Evolutionary conservation across 768 basidiomycete species (phyloP), one percentile per base, ranked within the genome.

Genomic region (Hygrocybe punicea): DNA sequence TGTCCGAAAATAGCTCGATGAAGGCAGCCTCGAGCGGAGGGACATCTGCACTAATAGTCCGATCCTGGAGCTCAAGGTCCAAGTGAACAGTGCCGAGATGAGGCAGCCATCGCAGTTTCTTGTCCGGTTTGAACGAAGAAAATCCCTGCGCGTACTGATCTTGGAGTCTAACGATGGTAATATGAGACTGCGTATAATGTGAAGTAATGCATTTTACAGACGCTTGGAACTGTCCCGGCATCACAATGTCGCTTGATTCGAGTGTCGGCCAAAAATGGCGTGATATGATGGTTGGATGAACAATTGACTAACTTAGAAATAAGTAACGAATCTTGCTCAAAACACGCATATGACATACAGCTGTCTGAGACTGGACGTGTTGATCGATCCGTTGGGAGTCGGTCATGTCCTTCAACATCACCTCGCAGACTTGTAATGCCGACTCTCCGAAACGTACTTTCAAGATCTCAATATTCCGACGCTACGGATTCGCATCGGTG

Each of bases 371-470:
- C 62, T 96, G 92, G 2, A 98, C 83, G 68, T 89, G 88, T n/a
- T 84, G 83, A 68, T 98, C 91, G 49, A 88, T 89, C 34, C 93
- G 83, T 65, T 85, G 87, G 39, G 96, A 97, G 70, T 98, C 94
- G 3, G 92, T 89, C 85, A 98, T 90, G 69, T 99, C 97, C 66
- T 86, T 91, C 67, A 98, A 75, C 97, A 99, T 98, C 54, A 99
- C 94, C 68, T 98, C 96, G 76, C 95, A 98, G 5, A 93, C 90
- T 69, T 97, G 93, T 55, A 99, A 72, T 2, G 93, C 86, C 1
- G 86, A 80, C 65, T 98, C 97, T 19, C 97, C 97, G 65, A 99
- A 99, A 3, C 97, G 87, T 55, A 95, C 82, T 75, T 98, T 98
- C 59, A 99, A 74, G 42, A 95, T 91, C 70, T 97, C 95, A 58